phyloP scores from a whole-genome alignment of 2,329 filamentous ascomycete genomes.

The Akanthomyces muscarius region DNA sequence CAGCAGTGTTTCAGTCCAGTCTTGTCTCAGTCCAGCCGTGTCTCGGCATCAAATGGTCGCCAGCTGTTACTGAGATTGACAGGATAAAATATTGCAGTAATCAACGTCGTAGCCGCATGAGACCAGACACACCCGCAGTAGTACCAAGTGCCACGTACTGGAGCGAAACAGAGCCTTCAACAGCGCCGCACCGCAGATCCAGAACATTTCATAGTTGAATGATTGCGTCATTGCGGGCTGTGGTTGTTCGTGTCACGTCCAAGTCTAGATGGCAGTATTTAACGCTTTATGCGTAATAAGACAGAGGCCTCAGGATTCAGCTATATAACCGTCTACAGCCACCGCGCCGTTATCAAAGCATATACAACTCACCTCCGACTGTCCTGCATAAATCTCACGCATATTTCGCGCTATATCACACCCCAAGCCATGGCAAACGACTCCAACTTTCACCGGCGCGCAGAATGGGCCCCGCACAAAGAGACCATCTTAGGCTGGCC shows the following conservation, averaged over 20 bases:
- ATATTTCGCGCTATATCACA: neutral
- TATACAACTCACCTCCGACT: neutral
- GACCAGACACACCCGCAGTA: neutral
- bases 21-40: neutral
- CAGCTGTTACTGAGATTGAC: neutral
- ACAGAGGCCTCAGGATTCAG: neutral
- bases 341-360: neutral
- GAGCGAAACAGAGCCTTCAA: no score
- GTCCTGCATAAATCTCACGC: neutral
- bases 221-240: neutral
- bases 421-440: neutral
- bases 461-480: neutral
- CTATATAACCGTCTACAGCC: neutral
- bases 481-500: neutral
- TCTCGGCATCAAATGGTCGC: neutral
- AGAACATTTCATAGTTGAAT: neutral
- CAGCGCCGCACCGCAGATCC: no score
- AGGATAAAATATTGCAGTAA: neutral
- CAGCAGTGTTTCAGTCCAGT: neutral
- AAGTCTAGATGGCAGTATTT: neutral
- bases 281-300: neutral
- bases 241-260: neutral
- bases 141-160: neutral
- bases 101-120: no score
- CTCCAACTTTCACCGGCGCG: neutral